These are phyloP conservation scores for Termitomyces sp. DNA, from an alignment of 768 basidiomycete genomes.

Conservation along the genomic window DNA sequence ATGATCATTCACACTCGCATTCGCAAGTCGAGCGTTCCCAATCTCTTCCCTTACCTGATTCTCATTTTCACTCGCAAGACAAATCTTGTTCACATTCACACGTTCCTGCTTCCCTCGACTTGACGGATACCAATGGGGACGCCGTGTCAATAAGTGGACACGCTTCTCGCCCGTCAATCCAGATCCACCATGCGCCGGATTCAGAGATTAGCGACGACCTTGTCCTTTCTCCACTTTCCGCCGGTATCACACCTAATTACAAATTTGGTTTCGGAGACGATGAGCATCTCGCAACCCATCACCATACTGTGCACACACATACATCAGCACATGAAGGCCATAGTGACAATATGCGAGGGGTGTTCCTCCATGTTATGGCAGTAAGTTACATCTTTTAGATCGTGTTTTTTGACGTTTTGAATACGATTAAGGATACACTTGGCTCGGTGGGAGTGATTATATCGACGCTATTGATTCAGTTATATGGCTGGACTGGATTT, in stretches of 20 bases:
- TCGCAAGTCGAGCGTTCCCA: constrained; percentile 23
- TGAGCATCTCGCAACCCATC: constrained; percentile 43
- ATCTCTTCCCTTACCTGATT: constrained; percentile 20
- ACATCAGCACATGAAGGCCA: constrained; percentile 70
- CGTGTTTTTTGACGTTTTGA: background rate
- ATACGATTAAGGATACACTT: constrained; percentile 68
- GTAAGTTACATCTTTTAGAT: constrained; percentile 35
- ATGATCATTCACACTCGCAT: constrained; percentile 10
- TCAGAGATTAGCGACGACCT: constrained; percentile 8
- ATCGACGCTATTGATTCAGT: constrained; percentile 91
- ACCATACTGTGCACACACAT: constrained; percentile 39
- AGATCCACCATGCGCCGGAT: constrained; percentile 22
- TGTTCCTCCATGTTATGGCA: constrained; percentile 97
- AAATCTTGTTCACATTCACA: constrained; percentile 25
- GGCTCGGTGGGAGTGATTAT: constrained; percentile 98
- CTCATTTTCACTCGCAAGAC: constrained; percentile 20
- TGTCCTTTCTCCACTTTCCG: constrained; percentile 17
- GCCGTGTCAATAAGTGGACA: constrained; percentile 27
- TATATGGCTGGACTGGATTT: constrained; percentile 98
- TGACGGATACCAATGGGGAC: constrained; percentile 8
- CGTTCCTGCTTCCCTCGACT: constrained; percentile 11
- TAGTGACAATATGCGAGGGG: constrained; percentile 98
- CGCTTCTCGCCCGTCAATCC: constrained; percentile 36
- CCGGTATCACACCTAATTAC: constrained; percentile 56
- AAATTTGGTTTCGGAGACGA: constrained; percentile 45